Conservation (phyloP, 2,329 filamentous ascomycete species). For the Microascus cirrosus region DNA sequence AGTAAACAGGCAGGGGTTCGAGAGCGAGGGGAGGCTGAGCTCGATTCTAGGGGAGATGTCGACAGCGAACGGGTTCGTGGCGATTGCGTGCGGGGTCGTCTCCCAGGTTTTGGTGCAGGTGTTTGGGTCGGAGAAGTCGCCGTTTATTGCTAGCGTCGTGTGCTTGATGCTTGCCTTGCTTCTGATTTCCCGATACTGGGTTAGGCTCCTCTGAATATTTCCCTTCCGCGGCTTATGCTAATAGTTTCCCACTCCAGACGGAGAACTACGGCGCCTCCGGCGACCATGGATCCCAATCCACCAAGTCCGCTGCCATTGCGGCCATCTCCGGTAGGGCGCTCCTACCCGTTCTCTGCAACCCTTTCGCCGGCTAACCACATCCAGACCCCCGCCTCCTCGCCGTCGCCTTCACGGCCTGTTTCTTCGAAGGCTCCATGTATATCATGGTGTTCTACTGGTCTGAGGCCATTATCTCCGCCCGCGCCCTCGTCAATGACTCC, state of each 20-base stretch:
- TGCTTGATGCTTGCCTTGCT: neutral
- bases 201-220: neutral
- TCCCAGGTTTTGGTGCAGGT: neutral
- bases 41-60: neutral
- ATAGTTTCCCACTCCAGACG: neutral
- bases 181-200: neutral
- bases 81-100: neutral
- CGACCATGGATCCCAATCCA: neutral
- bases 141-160: neutral
- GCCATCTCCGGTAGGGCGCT: neutral
- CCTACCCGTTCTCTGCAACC: neutral
- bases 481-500: slow-evolving; percentile 19
- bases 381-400: slow-evolving; percentile 26
- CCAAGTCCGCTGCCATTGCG: neutral
- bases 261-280: slow-evolving; percentile 14
- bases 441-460: slow-evolving; percentile 55
- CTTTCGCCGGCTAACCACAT: neutral
- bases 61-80: neutral
- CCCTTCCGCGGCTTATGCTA: neutral
- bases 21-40: neutral
- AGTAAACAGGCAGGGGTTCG: slow-evolving; percentile 34
- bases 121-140: neutral
- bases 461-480: slow-evolving; percentile 35
- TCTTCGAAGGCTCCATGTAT: slow-evolving; percentile 52
- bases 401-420: slow-evolving; percentile 38